Conservation (phyloP, 169 alveolate genomes). For the Theileria annulata region DNA sequence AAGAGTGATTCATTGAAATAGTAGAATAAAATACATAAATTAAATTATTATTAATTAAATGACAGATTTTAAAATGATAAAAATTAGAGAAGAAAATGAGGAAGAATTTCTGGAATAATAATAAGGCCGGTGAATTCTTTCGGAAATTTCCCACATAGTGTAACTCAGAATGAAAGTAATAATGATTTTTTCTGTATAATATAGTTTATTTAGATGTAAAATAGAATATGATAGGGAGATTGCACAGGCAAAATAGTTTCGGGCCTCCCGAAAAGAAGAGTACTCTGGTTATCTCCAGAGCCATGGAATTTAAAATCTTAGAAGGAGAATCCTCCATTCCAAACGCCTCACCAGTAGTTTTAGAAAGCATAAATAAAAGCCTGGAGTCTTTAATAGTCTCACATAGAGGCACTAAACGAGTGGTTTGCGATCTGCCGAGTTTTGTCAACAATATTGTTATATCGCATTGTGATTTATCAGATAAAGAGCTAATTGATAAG, state of each 20-base stretch:
- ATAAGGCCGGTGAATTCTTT: background rate
- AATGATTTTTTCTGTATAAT: background rate
- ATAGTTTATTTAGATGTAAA: slow-evolving; percentile 9
- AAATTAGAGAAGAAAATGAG: background rate
- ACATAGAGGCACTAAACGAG: background rate
- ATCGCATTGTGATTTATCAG: slow-evolving; percentile 41
- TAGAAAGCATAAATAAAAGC: slow-evolving; percentile 26
- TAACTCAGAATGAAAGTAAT: background rate
- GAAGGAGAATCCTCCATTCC: slow-evolving; percentile 43
- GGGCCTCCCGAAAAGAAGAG: slow-evolving; percentile 27
- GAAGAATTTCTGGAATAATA: background rate
- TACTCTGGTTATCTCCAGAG: slow-evolving; percentile 22
- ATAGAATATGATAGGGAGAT: slow-evolving; percentile 16
- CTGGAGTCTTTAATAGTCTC: slow-evolving; percentile 37
- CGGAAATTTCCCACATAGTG: background rate
- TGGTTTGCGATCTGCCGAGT: background rate
- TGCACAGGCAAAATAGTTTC: slow-evolving; percentile 25
- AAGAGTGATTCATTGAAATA: background rate
- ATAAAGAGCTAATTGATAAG: slow-evolving; percentile 44
- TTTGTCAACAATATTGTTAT: slow-evolving; percentile 15
- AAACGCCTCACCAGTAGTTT: slow-evolving; percentile 22
- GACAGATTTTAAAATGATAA: background rate
- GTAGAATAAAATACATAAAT: background rate
- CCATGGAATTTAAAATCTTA: slow-evolving; percentile 42
- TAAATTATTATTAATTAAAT: background rate